Evolutionary conservation across 305 asterid genomes (phyloP).

Genomic region (Fraxinus xanthoxyloides): DNA sequence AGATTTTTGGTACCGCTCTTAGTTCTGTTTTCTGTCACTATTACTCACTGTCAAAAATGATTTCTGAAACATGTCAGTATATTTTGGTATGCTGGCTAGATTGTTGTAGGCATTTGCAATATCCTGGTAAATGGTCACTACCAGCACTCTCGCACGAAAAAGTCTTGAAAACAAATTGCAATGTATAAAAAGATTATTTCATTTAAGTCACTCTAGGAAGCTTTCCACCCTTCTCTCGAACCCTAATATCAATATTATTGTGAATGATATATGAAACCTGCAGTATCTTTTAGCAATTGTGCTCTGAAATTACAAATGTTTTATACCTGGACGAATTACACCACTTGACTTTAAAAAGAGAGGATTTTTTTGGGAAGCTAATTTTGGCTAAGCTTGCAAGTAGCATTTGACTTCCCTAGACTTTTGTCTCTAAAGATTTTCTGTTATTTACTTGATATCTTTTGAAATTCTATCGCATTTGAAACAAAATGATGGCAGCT

Average conservation of each 20-base stretch:
- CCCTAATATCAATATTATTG: neutral
- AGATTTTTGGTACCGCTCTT: neutral
- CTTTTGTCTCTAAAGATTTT: neutral
- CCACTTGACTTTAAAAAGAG: neutral
- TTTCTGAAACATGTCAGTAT: neutral
- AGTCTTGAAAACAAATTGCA: neutral
- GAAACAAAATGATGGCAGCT: neutral
- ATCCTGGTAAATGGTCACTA: neutral
- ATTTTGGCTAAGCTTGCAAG: slow-evolving; percentile 11
- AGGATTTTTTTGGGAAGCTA: neutral
- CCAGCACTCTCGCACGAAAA: slow-evolving; percentile 2
- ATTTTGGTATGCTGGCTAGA: neutral
- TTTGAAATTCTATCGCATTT: neutral
- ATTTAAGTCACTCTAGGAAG: slow-evolving; percentile 5
- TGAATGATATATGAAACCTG: neutral
- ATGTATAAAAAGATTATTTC: neutral
- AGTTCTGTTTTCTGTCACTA: neutral
- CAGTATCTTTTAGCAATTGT: neutral
- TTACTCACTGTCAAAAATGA: neutral
- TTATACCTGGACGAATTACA: neutral
- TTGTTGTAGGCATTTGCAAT: slow-evolving; percentile 9
- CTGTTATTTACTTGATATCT: neutral
- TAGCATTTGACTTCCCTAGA: neutral
- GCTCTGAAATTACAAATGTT: neutral
- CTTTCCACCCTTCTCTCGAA: neutral